A percentile compares a stretch with the other conserved stretches of the same genome.
These are phyloP conservation scores for Dioscorea cayenensis DNA, from an alignment of 116 monocot species.

Conservation along the genomic window DNA sequence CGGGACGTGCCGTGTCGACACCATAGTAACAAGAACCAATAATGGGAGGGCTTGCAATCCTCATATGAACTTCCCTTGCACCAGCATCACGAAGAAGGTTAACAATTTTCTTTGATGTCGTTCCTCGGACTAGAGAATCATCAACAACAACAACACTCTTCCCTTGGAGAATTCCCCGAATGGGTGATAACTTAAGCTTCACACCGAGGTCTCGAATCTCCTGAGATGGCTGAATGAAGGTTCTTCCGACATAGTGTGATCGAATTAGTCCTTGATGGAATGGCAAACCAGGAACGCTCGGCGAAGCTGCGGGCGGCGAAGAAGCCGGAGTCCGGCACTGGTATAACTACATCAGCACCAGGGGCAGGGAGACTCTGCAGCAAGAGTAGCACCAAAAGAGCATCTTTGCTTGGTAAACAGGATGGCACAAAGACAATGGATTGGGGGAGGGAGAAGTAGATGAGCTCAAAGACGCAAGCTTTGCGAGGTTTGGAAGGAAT, in stretches of 20 bases:
- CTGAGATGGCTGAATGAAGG: conserved; percentile 87
- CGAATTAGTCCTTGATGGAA: conserved; percentile 85
- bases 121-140: conserved; percentile 92
- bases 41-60: conserved; percentile 83
- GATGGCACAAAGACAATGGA: conserved; percentile 72
- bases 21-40: conserved; percentile 84
- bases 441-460: conserved; percentile 88
- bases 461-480: conserved; percentile 90
- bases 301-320: conserved; percentile 81
- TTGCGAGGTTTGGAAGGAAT: conserved; percentile 48
- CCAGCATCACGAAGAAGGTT: conserved; percentile 54
- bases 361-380: conserved; percentile 64
- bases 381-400: conserved; percentile 59
- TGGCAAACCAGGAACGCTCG: conserved; percentile 39
- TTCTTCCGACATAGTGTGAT: conserved; percentile 81
- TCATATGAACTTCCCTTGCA: conserved; percentile 84
- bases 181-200: conserved; percentile 75
- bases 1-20: conserved; percentile 63
- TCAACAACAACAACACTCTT: conserved; percentile 86
- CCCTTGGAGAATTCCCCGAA: conserved; percentile 56
- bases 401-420: conserved; percentile 46
- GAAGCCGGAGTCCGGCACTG: conserved; percentile 91
- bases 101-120: conserved; percentile 85
- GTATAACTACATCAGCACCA: conserved; percentile 81
- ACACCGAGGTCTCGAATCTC: conserved; percentile 79